phyloP scores from a whole-genome alignment of 2,329 filamentous ascomycete species.

The Fusarium citri region DNA sequence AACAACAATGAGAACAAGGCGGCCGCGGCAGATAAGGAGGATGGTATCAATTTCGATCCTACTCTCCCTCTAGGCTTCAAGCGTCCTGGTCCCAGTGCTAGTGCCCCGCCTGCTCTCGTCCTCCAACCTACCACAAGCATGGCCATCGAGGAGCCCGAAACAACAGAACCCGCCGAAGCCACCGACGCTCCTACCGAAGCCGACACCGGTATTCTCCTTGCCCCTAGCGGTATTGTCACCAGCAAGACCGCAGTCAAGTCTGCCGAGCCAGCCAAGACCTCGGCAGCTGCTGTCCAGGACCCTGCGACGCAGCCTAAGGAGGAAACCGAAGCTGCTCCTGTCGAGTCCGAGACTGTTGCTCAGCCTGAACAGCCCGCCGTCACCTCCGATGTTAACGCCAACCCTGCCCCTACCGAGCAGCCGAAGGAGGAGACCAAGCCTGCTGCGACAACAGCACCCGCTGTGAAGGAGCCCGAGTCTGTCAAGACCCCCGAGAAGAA shows the following conservation, averaged over 20 bases:
- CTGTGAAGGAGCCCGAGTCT: slow-evolving; percentile 15
- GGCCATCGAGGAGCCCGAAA: slow-evolving; percentile 21
- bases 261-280: slow-evolving; percentile 18
- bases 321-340: slow-evolving; percentile 5
- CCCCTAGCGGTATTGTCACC: slow-evolving; percentile 43
- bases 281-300: slow-evolving; percentile 10
- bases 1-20: slow-evolving; percentile 6
- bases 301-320: slow-evolving; percentile 16
- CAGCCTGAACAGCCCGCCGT: background rate
- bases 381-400: slow-evolving; percentile 7
- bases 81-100: slow-evolving; percentile 31
- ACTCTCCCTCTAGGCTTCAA: slow-evolving; percentile 26
- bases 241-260: slow-evolving; percentile 27
- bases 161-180: slow-evolving; percentile 12
- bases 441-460: slow-evolving; percentile 16
- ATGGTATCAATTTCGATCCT: slow-evolving; percentile 29
- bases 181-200: slow-evolving; percentile 23
- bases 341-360: slow-evolving; percentile 2
- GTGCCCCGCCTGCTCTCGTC: slow-evolving; percentile 29
- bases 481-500: slow-evolving; percentile 18
- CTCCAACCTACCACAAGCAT: slow-evolving; percentile 39
- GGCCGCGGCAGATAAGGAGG: background rate
- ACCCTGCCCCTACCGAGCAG: slow-evolving; percentile 20
- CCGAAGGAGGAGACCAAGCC: slow-evolving; percentile 29
- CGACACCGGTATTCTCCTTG: slow-evolving; percentile 44